Evolutionary conservation across 805 yeast genomes (phyloP).

Genomic region (Starmerella gropengiesseri): DNA sequence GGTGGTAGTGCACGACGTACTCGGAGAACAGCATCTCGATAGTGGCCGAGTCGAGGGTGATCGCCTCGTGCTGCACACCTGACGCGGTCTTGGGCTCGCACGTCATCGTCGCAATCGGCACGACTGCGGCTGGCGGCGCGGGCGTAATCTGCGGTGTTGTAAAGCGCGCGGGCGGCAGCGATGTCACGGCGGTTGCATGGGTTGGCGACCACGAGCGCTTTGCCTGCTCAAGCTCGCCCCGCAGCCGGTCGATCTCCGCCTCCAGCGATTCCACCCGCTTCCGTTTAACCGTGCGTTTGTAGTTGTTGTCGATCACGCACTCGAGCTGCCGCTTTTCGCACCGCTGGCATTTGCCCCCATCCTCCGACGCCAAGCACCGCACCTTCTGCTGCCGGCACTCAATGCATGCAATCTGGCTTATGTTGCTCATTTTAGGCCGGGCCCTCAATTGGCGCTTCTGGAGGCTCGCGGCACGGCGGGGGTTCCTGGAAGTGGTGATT

Average conservation of each 20-base stretch:
- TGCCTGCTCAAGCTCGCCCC: conserved; percentile 29
- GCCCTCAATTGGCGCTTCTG: background rate
- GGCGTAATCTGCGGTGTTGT: conserved; percentile 1
- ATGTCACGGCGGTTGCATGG: background rate
- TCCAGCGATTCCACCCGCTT: conserved; percentile 44
- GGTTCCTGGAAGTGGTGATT: no score
- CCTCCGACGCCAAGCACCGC: conserved; percentile 35
- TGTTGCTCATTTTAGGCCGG: conserved; percentile 6
- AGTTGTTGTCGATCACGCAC: conserved; percentile 69
- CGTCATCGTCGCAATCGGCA: conserved; percentile 18
- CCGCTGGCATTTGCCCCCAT: conserved; percentile 66
- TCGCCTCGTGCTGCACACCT: conserved; percentile 41
- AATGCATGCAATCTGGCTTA: conserved; percentile 54
- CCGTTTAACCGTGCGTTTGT: conserved; percentile 80
- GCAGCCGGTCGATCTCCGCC: conserved; percentile 59
- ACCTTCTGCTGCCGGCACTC: conserved; percentile 92
- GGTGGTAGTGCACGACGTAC: conserved; percentile 69
- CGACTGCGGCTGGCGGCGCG: conserved; percentile 2
- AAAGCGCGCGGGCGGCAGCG: conserved; percentile 14
- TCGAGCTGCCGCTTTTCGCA: conserved; percentile 59
- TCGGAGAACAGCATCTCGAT: conserved; percentile 57
- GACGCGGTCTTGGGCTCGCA: conserved; percentile 51
- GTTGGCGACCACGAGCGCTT: conserved; percentile 7
- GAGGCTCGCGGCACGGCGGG: no score
- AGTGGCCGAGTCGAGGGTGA: conserved; percentile 48